Evolutionary conservation across 495 filamentous ascomycete genomes (phyloP).

Genomic region (Neurospora tetraspora): DNA sequence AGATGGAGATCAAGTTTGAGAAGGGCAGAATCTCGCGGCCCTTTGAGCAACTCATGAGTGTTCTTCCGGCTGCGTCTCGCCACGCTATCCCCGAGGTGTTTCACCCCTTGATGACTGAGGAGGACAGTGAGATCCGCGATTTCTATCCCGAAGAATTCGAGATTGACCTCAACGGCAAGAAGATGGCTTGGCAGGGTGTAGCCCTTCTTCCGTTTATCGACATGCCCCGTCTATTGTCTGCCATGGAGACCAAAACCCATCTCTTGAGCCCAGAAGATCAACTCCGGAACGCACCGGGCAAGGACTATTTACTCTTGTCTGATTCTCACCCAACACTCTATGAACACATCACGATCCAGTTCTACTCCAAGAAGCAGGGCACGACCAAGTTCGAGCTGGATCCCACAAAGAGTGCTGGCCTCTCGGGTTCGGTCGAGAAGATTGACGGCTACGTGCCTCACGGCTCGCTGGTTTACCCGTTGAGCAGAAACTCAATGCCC

Average conservation of each 20-base stretch:
- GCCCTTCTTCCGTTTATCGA: conserved; percentile 93
- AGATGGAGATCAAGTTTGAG: conserved; percentile 72
- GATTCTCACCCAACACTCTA: conserved; percentile 68
- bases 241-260: conserved; percentile 75
- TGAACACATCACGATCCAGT: conserved; percentile 64
- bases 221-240: conserved; percentile 71
- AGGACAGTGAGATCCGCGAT: conserved; percentile 84
- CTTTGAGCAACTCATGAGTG: conserved; percentile 98
- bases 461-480: conserved; percentile 45
- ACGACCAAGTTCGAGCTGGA: conserved; percentile 57
- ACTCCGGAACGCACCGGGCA: conserved; percentile 68
- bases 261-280: conserved; percentile 68
- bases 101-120: conserved; percentile 76
- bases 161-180: conserved; percentile 93
- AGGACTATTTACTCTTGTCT: conserved; percentile 74
- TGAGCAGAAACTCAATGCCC: conserved; percentile 57
- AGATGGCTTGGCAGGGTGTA: conserved; percentile 96
- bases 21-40: conserved; percentile 82
- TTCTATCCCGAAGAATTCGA: conserved; percentile 95
- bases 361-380: conserved; percentile 84
- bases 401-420: conserved; percentile 58
- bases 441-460: conserved; percentile 74
- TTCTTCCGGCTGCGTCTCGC: conserved; percentile 83
- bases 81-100: conserved; percentile 84
- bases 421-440: conserved; percentile 73